Evolutionary conservation across 768 basidiomycete genomes (phyloP).

Genomic region (Polyporus arcularius): DNA sequence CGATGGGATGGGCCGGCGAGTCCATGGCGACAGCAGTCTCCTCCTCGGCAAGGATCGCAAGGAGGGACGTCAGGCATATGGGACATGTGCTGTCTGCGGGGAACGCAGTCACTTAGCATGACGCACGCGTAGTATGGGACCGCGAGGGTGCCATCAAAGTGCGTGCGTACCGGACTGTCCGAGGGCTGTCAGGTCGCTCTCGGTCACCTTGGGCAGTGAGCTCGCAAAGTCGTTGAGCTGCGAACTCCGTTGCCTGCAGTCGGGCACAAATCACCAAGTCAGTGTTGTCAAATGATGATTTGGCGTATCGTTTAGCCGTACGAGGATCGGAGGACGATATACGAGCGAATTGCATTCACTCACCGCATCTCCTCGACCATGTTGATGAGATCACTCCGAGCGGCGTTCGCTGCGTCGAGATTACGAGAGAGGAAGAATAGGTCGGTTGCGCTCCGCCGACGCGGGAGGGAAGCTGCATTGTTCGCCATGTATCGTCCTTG

Average conservation of each 20-base stretch:
- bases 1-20: slow-evolving; percentile 71
- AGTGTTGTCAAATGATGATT: neutral
- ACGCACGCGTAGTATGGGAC: neutral
- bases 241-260: slow-evolving; percentile 4
- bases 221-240: slow-evolving; percentile 10
- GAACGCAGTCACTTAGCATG: neutral
- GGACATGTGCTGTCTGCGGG: slow-evolving; percentile 67
- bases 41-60: slow-evolving; percentile 72
- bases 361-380: slow-evolving; percentile 10
- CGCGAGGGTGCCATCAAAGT: neutral
- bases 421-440: slow-evolving; percentile 12
- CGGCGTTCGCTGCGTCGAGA: slow-evolving; percentile 4
- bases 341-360: neutral
- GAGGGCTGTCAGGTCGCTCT: slow-evolving; percentile 23
- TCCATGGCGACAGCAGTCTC: slow-evolving; percentile 76
- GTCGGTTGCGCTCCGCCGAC: slow-evolving; percentile 23
- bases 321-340: neutral
- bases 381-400: slow-evolving; percentile 2
- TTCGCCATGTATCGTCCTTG: neutral
- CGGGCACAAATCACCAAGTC: neutral
- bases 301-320: neutral
- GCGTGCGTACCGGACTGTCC: slow-evolving; percentile 19
- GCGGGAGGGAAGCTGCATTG: slow-evolving; percentile 4
- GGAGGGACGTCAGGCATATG: slow-evolving; percentile 71
- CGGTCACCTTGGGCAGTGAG: slow-evolving; percentile 25